Evolutionary conservation across 202 grass and related monocot genomes (phyloP).

Genomic region (Alloteropsis angusta): DNA sequence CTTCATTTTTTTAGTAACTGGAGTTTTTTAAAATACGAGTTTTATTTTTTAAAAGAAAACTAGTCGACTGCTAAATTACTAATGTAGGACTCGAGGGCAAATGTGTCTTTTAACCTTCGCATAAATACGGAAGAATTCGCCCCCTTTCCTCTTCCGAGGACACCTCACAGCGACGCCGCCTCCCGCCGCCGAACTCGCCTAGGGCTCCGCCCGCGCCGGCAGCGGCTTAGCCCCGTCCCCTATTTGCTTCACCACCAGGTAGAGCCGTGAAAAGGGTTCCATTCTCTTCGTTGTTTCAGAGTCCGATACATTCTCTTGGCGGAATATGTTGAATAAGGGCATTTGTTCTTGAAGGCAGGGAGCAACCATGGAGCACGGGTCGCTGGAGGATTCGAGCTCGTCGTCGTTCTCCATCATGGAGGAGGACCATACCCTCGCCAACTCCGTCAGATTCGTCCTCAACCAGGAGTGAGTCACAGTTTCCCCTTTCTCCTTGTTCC

Average conservation of each 20-base stretch:
- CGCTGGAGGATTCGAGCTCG: slow-evolving; percentile 29
- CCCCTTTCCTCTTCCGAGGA: not conserved
- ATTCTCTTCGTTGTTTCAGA: not conserved
- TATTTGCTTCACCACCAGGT: not conserved
- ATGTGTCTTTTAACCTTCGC: not conserved
- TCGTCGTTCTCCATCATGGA: slow-evolving; percentile 60
- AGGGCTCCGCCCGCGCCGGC: not conserved
- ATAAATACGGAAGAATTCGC: not conserved
- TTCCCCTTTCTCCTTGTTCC: not conserved
- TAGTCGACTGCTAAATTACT: too few species aligned
- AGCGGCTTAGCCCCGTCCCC: not conserved
- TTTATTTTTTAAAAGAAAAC: too few species aligned
- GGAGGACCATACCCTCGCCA: slow-evolving; percentile 85
- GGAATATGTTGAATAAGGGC: not conserved
- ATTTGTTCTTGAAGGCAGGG: not conserved
- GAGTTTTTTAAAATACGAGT: too few species aligned
- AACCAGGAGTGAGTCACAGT: slow-evolving; percentile 75
- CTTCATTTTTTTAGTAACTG: too few species aligned
- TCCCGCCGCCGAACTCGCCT: not conserved
- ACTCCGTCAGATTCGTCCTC: slow-evolving; percentile 67
- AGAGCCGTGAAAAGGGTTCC: not conserved
- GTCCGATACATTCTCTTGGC: not conserved
- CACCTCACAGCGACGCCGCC: not conserved
- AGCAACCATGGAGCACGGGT: slow-evolving; percentile 51
- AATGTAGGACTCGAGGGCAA: not conserved